Percentiles rank a stretch among this genome's conserved stretches.
Conservation (phyloP, 2,329 filamentous ascomycete species). For the Phyllosticta capitalensis region DNA sequence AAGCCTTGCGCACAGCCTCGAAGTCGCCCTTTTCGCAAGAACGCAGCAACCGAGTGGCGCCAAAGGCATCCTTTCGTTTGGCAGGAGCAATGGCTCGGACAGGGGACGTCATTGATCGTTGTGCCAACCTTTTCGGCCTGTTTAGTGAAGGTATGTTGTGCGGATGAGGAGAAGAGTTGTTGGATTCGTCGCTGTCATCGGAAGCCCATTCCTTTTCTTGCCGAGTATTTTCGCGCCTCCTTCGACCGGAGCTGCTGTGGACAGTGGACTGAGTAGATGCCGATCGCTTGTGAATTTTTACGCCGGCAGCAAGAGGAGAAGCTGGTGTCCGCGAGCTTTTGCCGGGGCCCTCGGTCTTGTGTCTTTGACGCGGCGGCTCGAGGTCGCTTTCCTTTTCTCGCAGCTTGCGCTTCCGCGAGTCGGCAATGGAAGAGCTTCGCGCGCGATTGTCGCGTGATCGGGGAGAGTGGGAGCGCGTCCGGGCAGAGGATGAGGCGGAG, state of each 20-base stretch:
- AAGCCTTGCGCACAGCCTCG: slow-evolving; percentile 63
- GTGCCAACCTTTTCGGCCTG: slow-evolving; percentile 45
- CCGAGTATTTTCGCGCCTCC: slow-evolving; percentile 22
- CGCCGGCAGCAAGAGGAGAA: slow-evolving; percentile 25
- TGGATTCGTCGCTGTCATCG: slow-evolving; percentile 6
- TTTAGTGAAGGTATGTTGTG: slow-evolving; percentile 38
- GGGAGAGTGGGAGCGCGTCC: slow-evolving; percentile 6
- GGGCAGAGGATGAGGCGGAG: neutral
- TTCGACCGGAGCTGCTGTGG: slow-evolving; percentile 22
- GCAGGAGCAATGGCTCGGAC: slow-evolving; percentile 60
- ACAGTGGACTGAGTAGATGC: slow-evolving; percentile 28
- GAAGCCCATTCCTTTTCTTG: slow-evolving; percentile 25
- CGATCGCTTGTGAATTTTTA: slow-evolving; percentile 29
- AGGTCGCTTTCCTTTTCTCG: slow-evolving; percentile 27
- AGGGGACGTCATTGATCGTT: slow-evolving; percentile 44
- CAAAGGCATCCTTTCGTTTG: slow-evolving; percentile 84
- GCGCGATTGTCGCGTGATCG: slow-evolving; percentile 16
- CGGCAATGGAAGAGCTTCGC: slow-evolving; percentile 28
- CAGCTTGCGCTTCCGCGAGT: slow-evolving; percentile 32
- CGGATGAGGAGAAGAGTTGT: slow-evolving; percentile 26
- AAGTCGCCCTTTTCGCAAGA: slow-evolving; percentile 81
- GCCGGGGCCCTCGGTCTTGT: slow-evolving; percentile 27
- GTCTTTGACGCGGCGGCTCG: slow-evolving; percentile 32
- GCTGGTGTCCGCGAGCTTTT: slow-evolving; percentile 17
- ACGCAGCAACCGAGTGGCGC: slow-evolving; percentile 80